Conservation (phyloP, 805 yeast genomes). For the Starmera pachycereana region DNA sequence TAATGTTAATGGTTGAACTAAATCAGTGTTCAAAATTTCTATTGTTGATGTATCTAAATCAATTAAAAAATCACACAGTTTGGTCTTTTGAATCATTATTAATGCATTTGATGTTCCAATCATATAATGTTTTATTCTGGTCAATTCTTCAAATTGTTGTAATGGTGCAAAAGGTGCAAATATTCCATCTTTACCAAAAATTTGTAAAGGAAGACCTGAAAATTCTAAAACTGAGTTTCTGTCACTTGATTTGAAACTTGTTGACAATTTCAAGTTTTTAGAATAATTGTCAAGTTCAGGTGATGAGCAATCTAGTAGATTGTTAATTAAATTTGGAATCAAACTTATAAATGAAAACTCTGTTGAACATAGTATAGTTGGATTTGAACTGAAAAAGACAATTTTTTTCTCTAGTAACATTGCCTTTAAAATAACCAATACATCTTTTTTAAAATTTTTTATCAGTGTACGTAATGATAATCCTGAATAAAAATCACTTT, state of each 20-base stretch:
- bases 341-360: slow-evolving; percentile 80
- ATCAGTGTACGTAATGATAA: slow-evolving; percentile 60
- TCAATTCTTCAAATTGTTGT: slow-evolving; percentile 76
- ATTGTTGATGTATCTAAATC: slow-evolving; percentile 46
- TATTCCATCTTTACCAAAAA: slow-evolving; percentile 78
- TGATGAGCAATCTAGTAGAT: slow-evolving; percentile 70
- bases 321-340: slow-evolving; percentile 69
- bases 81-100: slow-evolving; percentile 51
- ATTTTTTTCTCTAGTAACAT: slow-evolving; percentile 66
- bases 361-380: slow-evolving; percentile 69
- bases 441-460: slow-evolving; percentile 43
- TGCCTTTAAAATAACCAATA: slow-evolving; percentile 64
- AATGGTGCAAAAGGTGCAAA: slow-evolving; percentile 92
- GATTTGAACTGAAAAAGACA: slow-evolving; percentile 67
- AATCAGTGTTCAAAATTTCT: slow-evolving; percentile 34
- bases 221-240: slow-evolving; percentile 66
- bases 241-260: slow-evolving; percentile 67
- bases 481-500: slow-evolving; percentile 61
- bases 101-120: slow-evolving; percentile 86
- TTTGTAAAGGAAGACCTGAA: slow-evolving; percentile 79
- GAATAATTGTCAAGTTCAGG: slow-evolving; percentile 53
- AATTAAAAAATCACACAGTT: slow-evolving; percentile 60
- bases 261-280: slow-evolving; percentile 42
- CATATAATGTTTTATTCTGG: slow-evolving; percentile 51
- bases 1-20: slow-evolving; percentile 34